phyloP scores from a whole-genome alignment of 306 rosid genomes.

The Purshia tridentata region DNA sequence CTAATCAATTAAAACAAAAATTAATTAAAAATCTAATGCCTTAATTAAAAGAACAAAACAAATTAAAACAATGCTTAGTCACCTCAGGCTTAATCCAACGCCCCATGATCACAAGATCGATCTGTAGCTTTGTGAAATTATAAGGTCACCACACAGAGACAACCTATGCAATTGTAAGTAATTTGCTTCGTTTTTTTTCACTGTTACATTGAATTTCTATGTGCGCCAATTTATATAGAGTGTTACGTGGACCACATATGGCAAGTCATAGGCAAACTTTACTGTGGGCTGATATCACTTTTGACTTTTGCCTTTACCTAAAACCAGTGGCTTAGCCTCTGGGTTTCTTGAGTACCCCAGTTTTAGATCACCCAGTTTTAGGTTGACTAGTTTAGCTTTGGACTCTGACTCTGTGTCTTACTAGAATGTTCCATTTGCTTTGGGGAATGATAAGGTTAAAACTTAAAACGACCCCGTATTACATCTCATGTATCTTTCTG shows the following conservation, averaged over 20 bases:
- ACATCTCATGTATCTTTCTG: too few relatives aligned
- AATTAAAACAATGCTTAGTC: not conserved
- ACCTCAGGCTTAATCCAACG: constrained; percentile 98
- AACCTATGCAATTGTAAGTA: not conserved
- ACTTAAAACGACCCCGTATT: too few relatives aligned
- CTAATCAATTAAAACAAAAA: constrained; percentile 20
- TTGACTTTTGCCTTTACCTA: constrained; percentile 33
- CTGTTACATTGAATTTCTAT: constrained; percentile 12
- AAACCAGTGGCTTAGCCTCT: constrained; percentile 74
- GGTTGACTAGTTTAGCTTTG: not conserved
- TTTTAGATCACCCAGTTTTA: not conserved
- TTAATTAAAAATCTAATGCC: too few relatives aligned
- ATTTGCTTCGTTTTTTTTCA: not conserved
- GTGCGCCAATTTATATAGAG: not conserved
- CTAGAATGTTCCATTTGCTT: not conserved
- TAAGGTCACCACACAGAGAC: too few relatives aligned
- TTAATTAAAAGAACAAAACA: too few relatives aligned
- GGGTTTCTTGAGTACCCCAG: constrained; percentile 28
- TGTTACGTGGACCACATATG: not conserved
- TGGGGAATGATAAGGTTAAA: not conserved
- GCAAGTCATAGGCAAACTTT: not conserved
- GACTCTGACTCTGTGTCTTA: not conserved
- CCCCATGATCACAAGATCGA: constrained; percentile 45
- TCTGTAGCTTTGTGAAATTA: too few relatives aligned
- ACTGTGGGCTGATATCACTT: constrained; percentile 47